Base-by-base conservation (phyloP, 768 basidiomycete genomes). In the Glaciozyma antarctica region DNA sequence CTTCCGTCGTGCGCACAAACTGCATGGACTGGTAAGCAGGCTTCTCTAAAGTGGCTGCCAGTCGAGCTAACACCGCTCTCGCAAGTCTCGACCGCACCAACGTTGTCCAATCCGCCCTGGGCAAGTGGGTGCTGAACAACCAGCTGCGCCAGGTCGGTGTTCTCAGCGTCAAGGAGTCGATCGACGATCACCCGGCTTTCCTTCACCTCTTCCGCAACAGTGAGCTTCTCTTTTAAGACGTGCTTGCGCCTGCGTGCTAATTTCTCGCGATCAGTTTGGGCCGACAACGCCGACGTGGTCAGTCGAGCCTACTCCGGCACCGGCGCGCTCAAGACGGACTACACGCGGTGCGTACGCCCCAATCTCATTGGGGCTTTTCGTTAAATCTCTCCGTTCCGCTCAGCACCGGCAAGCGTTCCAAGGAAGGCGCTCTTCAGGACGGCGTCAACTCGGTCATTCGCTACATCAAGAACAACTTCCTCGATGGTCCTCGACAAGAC, bases 401-500 rank as follows among this genome's bases (percentile, higher is more conserved):
- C 63, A 73, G 73, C 58, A 97, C 92, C 1, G 92, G 90, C 72
- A 86, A 87, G 76, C 82, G 95, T 43, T 92, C 91, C 3, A 83
- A 79, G 59, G 83, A 85, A 66, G 95, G 95, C 41, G 75, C 78
- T 30, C 72, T 95, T 47, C 85, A 91, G 73, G 95, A 99, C 77
- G 88, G 88, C 0, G 81, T 83, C 76, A 98, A 97, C 76, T 86
- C 87, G 28, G 75, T 84, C 0, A 80, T 84, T 78, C 83, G 95
- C 66, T 99, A 98, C 74, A 74, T 95, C 71, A 92, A 87, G 81
- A 98, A 98, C 80, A 98, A 94, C 75, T 90, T 90, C 78, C 88
- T 95, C 68, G 95, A 99, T 76, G 95, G 95, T 10, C 82, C 91
- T 58, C 80, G 93, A 73, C 91, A 94, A 81, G 95, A 99, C 77